Base-by-base conservation (phyloP, 164 flowering plant genomes). In the Cinnamomum chago region DNA sequence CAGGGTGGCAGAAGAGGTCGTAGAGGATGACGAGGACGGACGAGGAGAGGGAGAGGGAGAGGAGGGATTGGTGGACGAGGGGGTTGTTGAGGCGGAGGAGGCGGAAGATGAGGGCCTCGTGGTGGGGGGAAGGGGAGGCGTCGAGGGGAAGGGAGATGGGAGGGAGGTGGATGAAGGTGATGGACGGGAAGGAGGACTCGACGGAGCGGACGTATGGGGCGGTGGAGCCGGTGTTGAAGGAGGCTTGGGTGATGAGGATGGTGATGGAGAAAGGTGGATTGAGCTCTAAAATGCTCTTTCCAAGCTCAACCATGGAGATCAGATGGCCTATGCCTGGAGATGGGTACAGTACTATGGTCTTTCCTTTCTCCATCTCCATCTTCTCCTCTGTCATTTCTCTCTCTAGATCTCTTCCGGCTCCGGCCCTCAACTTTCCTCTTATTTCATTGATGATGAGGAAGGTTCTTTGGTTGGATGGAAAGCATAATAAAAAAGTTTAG, bases 271-370 rank as follows among this genome's bases (percentile, higher is more conserved):
- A 40, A 17, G 58, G 58, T 24, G 33, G 3, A 20, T 4, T 10
- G 3, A 78, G 74, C 10, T 20, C 33, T 47, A 78, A 71, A 20
- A 84, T 22, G 18, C 80, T 79, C 58, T 76, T 84, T 2, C 78
- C 84, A 1, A 84, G 60, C 71, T 84, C 87, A 2, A 84, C 83
- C 82, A 79, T 81, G 55, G 87, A 79, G 58, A 82, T 67, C 3
- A 84, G 72, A 73, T 84, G 86, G 20, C 86, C 85, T 0, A 79
- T 77, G 2, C 75, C 83, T 30, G 83, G 83, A 7, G 82, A 72
- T 18, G 85, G 84, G 58, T 65, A 65, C 47, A 65, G 35, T 20
- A 65, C 68, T 9, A 65, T 28, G 1, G 68, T 65, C 5, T 65
- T n/a, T 12, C 35, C 12, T 33, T 24, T 65, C 17, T 24, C 28